Evolutionary conservation across 352 stramenopile species (phyloP).

Genomic region (Phytophthora citrophthora): DNA sequence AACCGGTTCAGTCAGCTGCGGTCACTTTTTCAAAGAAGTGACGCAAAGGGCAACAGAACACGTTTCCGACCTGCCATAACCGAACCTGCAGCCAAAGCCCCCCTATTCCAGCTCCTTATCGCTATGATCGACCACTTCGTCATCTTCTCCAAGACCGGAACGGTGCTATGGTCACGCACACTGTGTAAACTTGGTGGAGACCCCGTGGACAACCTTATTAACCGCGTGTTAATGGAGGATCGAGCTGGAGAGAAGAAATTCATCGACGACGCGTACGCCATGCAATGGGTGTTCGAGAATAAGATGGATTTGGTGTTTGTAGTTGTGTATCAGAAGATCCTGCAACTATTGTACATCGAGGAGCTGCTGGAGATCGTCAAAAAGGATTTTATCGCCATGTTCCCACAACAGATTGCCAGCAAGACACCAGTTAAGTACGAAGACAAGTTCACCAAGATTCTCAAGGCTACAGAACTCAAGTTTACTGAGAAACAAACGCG

Average conservation of each 20-base stretch:
- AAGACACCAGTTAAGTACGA: conserved; percentile 84
- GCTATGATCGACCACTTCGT: conserved; percentile 94
- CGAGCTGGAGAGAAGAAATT: conserved; percentile 87
- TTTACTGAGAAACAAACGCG: conserved; percentile 66
- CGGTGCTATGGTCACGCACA: conserved; percentile 90
- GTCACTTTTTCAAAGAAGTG: conserved; percentile 15
- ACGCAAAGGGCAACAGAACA: conserved; percentile 7
- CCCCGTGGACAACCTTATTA: conserved; percentile 90
- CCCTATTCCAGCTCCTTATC: background rate
- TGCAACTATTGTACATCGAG: conserved; percentile 92
- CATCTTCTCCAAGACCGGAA: conserved; percentile 92
- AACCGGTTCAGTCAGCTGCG: conserved; percentile 1
- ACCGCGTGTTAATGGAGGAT: conserved; percentile 91
- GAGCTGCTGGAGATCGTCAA: conserved; percentile 91
- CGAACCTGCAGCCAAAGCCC: background rate
- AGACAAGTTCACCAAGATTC: conserved; percentile 80
- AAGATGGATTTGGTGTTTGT: conserved; percentile 93
- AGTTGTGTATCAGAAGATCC: conserved; percentile 92
- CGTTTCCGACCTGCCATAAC: conserved; percentile 6
- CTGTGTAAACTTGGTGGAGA: conserved; percentile 88
- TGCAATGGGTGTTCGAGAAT: conserved; percentile 94
- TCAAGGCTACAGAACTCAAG: conserved; percentile 77
- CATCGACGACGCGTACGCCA: conserved; percentile 83
- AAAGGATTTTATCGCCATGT: conserved; percentile 78
- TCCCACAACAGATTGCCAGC: conserved; percentile 75